phyloP scores from a whole-genome alignment of 2,329 filamentous ascomycete species.

The Neophaeococcomyces aloes region DNA sequence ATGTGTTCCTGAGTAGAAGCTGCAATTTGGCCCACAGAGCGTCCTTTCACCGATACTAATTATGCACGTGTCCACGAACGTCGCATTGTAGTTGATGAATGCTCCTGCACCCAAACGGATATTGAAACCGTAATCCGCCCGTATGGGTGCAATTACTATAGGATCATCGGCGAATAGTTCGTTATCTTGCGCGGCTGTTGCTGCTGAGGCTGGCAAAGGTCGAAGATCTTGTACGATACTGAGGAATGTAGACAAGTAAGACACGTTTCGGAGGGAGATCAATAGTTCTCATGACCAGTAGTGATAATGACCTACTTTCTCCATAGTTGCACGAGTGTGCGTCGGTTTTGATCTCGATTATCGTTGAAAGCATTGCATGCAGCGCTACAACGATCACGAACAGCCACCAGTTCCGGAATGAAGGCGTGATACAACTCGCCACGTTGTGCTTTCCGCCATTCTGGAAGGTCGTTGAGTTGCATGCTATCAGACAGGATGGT shows the following conservation, averaged over 20 bases:
- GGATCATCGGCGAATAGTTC: conserved; percentile 53
- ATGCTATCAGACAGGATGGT: background rate
- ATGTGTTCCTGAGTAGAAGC: conserved; percentile 64
- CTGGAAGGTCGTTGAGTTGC: conserved; percentile 11
- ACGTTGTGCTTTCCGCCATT: conserved; percentile 43
- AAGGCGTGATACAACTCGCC: conserved; percentile 69
- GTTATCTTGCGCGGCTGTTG: conserved; percentile 54
- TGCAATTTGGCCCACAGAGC: conserved; percentile 67
- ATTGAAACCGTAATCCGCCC: conserved; percentile 69
- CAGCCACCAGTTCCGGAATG: conserved; percentile 54
- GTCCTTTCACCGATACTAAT: conserved; percentile 69
- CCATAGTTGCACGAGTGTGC: conserved; percentile 57
- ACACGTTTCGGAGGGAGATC: conserved; percentile 7
- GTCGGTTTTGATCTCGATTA: conserved; percentile 48
- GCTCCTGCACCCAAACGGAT: conserved; percentile 59
- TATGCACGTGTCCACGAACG: conserved; percentile 64
- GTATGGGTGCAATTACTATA: conserved; percentile 60
- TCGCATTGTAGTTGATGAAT: conserved; percentile 65
- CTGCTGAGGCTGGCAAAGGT: conserved; percentile 50
- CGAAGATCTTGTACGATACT: conserved; percentile 48
- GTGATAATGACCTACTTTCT: conserved; percentile 49
- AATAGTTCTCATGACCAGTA: background rate
- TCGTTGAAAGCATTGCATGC: conserved; percentile 57
- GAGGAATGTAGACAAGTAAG: conserved; percentile 8
- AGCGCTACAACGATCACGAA: conserved; percentile 50